Evolutionary conservation across 371 early-diverging fungal genomes (phyloP).

Genomic region (Mortierella sp.): DNA sequence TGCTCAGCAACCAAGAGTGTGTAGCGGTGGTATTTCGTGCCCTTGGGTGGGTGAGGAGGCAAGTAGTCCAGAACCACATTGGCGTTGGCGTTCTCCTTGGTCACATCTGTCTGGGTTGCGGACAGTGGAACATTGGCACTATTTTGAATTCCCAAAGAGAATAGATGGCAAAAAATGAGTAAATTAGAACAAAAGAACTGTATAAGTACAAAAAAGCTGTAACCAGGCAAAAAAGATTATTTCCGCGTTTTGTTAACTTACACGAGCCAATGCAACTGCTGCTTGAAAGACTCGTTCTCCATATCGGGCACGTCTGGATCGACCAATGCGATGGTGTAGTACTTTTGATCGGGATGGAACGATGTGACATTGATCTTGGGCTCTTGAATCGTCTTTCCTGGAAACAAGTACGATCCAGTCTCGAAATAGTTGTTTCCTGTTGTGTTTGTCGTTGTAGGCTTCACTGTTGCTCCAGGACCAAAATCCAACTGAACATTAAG

Average conservation of each 20-base stretch:
- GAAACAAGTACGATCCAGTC: conserved; percentile 39
- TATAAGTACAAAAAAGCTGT: not conserved
- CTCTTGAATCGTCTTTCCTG: conserved; percentile 62
- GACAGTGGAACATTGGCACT: conserved; percentile 76
- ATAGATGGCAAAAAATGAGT: not conserved
- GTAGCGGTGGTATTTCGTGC: conserved; percentile 84
- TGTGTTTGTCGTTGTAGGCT: not conserved
- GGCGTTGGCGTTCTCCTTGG: conserved; percentile 60
- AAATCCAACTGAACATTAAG: conserved; percentile 64
- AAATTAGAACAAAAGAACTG: not conserved
- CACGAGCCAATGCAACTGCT: conserved; percentile 50
- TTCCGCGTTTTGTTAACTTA: too few species aligned
- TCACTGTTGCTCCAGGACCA: conserved; percentile 21
- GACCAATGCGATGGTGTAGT: conserved; percentile 80
- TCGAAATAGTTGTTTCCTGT: conserved; percentile 29
- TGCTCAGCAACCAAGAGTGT: conserved; percentile 79
- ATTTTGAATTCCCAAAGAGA: not conserved
- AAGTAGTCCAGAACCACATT: conserved; percentile 74
- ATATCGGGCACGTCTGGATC: conserved; percentile 67
- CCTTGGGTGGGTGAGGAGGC: conserved; percentile 87
- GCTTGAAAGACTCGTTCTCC: conserved; percentile 47
- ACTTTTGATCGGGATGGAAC: conserved; percentile 75
- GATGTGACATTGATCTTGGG: conserved; percentile 70
- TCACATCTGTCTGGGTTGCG: conserved; percentile 60
- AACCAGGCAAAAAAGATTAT: too few species aligned